Evolutionary conservation across 208 protist genomes (phyloP).

Genomic region (Crithidia mellificae): DNA sequence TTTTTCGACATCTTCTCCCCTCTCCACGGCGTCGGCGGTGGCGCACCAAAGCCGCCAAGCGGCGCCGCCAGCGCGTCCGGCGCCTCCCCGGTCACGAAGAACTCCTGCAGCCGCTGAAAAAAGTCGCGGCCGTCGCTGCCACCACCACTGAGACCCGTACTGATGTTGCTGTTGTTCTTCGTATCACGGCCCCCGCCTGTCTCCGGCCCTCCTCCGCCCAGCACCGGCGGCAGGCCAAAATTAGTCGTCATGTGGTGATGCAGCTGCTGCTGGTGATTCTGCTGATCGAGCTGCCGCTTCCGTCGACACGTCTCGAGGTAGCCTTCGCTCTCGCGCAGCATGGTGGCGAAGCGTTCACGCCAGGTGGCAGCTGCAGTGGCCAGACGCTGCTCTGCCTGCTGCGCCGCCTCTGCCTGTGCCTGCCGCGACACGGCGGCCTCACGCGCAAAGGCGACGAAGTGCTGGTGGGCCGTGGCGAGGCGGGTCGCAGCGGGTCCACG

Average conservation of each 20-base stretch:
- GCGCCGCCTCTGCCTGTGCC: slow-evolving; percentile 17
- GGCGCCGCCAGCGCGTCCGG: too few species aligned
- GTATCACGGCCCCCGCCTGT: too few species aligned
- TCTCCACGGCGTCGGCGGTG: neutral
- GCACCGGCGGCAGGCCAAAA: too few species aligned
- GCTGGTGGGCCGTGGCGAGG: slow-evolving; percentile 17
- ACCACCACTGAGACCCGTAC: too few species aligned
- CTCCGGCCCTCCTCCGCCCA: too few species aligned
- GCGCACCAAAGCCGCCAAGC: neutral
- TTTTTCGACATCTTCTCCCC: neutral
- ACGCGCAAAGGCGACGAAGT: slow-evolving; percentile 23
- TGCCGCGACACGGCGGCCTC: slow-evolving; percentile 5
- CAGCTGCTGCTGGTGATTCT: neutral
- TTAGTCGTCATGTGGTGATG: too few species aligned
- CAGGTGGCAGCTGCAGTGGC: slow-evolving; percentile 17
- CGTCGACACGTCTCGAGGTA: neutral
- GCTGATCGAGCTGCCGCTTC: neutral
- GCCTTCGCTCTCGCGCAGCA: neutral
- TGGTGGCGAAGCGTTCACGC: slow-evolving; percentile 7
- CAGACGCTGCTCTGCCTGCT: slow-evolving; percentile 26
- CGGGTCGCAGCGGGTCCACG: neutral
- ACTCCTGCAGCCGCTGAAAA: slow-evolving; percentile 14
- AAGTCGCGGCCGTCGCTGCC: slow-evolving; percentile 2
- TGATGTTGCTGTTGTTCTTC: too few species aligned
- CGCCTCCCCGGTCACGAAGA: slow-evolving; percentile 2